Evolutionary conservation across 2,329 filamentous ascomycete species (phyloP).

Genomic region (Raffaelea ambrosiae): DNA sequence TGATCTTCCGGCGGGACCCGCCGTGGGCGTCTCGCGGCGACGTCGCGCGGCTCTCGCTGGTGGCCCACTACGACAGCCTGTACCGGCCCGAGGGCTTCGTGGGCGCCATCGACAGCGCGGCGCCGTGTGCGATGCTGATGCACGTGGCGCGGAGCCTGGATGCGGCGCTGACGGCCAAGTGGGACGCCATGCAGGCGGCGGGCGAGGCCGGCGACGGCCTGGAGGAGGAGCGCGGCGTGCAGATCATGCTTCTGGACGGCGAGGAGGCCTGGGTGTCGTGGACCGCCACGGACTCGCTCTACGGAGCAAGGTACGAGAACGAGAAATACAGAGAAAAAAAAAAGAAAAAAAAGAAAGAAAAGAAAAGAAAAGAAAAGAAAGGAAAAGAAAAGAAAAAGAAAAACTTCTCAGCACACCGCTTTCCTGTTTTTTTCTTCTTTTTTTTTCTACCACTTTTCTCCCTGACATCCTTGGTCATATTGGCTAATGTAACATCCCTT

Average conservation of each 20-base stretch:
- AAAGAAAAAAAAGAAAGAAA: too few species aligned
- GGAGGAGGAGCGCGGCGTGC: constrained; percentile 73
- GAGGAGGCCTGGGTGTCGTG: constrained; percentile 85
- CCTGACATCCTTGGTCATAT: neutral
- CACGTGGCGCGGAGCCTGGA: constrained; percentile 78
- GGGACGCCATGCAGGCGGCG: constrained; percentile 60
- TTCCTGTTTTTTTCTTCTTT: neutral
- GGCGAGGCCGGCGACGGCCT: constrained; percentile 45
- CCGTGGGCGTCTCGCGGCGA: constrained; percentile 70
- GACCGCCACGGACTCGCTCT: constrained; percentile 76
- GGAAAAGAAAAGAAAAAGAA: too few species aligned
- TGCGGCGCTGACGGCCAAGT: constrained; percentile 69
- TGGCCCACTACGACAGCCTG: constrained; percentile 91
- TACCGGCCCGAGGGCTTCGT: constrained; percentile 76
- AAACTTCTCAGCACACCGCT: too few species aligned
- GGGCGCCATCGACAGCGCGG: constrained; percentile 87
- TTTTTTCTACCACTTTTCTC: neutral
- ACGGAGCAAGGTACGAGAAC: constrained; percentile 69
- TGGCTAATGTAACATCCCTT: too few species aligned
- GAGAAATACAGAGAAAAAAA: too few species aligned
- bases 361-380: too few species aligned
- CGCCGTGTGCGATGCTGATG: constrained; percentile 88
- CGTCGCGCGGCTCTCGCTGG: constrained; percentile 72
- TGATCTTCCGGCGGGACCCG: constrained; percentile 81
- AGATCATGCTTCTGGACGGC: constrained; percentile 84